Evolutionary conservation across 176 grass and related monocot species (phyloP).

Genomic region (Luzula sylvatica): DNA sequence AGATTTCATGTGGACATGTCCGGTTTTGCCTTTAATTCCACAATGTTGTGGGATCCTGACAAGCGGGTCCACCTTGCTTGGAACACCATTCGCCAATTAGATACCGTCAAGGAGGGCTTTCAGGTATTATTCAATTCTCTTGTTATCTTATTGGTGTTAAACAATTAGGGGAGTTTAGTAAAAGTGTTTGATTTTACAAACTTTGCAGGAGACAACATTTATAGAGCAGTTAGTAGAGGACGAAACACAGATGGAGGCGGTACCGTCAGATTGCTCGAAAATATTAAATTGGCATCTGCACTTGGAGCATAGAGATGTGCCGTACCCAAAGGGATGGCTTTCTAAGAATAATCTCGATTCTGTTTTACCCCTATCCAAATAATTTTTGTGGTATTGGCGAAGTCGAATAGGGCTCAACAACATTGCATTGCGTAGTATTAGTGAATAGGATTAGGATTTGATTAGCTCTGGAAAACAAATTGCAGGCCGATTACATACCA

Average conservation of each 20-base stretch:
- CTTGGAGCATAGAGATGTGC: slow-evolving; percentile 47
- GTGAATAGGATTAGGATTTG: too few species aligned
- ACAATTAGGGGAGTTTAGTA: slow-evolving; percentile 16
- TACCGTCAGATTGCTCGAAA: slow-evolving; percentile 71
- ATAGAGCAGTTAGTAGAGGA: slow-evolving; percentile 88
- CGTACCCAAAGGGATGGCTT: slow-evolving; percentile 89
- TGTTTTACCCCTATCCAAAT: slow-evolving; percentile 64
- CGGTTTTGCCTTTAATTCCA: slow-evolving; percentile 96
- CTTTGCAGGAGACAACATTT: slow-evolving; percentile 84
- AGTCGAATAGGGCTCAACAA: too few species aligned
- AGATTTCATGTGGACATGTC: slow-evolving; percentile 97
- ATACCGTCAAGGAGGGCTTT: slow-evolving; percentile 59
- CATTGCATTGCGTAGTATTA: too few species aligned
- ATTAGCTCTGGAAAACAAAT: too few species aligned
- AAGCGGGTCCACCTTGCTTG: slow-evolving; percentile 57
- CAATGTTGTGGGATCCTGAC: slow-evolving; percentile 84
- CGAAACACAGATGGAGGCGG: slow-evolving; percentile 92
- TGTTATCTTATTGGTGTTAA: not conserved
- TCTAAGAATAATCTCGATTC: slow-evolving; percentile 54
- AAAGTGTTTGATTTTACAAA: too few species aligned
- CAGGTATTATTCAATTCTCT: slow-evolving; percentile 29
- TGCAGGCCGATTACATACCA: too few species aligned
- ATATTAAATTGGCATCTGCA: slow-evolving; percentile 99
- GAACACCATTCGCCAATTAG: slow-evolving; percentile 78
- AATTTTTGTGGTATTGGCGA: slow-evolving; percentile 5